Conservation (phyloP, 2,329 filamentous ascomycete genomes). For the Coniochaeta sp. region DNA sequence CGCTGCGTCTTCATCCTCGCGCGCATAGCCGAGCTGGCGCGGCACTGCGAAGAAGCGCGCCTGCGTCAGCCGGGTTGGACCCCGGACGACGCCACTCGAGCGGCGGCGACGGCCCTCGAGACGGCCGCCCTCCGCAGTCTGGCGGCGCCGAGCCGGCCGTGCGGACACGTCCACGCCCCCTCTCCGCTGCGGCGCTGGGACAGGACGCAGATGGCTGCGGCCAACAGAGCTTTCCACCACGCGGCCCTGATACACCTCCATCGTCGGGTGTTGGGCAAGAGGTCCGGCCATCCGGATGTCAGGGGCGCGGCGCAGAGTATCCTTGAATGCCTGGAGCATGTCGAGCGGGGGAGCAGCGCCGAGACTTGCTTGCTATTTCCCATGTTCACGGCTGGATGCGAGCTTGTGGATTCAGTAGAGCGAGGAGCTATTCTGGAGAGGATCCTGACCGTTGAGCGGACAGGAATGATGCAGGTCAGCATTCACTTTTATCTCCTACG, state of each 20-base stretch:
- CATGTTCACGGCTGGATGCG: slow-evolving; percentile 76
- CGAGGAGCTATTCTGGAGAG: slow-evolving; percentile 56
- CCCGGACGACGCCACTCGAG: slow-evolving; percentile 45
- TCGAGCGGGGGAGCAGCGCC: slow-evolving; percentile 60
- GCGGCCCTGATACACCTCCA: slow-evolving; percentile 70
- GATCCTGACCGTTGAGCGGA: slow-evolving; percentile 60
- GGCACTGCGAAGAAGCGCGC: slow-evolving; percentile 59
- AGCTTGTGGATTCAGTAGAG: slow-evolving; percentile 50
- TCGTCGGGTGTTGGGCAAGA: slow-evolving; percentile 61
- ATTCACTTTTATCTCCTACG: slow-evolving; percentile 17
- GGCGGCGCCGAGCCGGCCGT: slow-evolving; percentile 31
- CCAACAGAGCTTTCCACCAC: slow-evolving; percentile 74
- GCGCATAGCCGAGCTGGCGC: slow-evolving; percentile 63
- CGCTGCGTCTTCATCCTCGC: slow-evolving; percentile 64
- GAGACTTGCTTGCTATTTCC: slow-evolving; percentile 73
- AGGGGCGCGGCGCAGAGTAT: slow-evolving; percentile 57
- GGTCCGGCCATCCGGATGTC: slow-evolving; percentile 50
- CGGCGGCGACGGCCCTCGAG: slow-evolving; percentile 52
- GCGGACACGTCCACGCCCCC: slow-evolving; percentile 37
- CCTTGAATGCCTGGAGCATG: slow-evolving; percentile 51
- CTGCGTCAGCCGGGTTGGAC: slow-evolving; percentile 37
- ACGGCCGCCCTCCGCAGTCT: slow-evolving; percentile 53
- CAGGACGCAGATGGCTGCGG: slow-evolving; percentile 57
- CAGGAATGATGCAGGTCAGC: slow-evolving; percentile 67
- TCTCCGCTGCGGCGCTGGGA: slow-evolving; percentile 50